Conservation (phyloP, 768 basidiomycete genomes). For the Peribolospora baueri region DNA sequence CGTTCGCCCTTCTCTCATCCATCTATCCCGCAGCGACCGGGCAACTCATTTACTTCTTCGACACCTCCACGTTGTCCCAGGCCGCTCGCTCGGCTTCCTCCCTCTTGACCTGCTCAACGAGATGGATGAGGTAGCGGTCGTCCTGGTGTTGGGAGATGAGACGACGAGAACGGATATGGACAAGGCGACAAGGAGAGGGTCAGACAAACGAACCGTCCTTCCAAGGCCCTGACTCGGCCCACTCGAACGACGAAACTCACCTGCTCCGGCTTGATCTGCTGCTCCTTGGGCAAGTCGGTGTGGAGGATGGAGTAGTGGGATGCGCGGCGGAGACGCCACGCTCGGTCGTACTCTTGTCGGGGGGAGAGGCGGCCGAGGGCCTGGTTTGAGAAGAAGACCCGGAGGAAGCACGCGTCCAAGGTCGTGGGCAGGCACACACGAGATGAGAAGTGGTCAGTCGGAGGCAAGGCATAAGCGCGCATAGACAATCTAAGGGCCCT, state of each 20-base stretch:
- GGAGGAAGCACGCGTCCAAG: neutral
- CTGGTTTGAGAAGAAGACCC: constrained; percentile 22
- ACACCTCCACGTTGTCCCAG: constrained; percentile 37
- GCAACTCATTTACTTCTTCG: no score
- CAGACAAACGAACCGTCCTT: neutral
- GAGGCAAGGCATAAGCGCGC: neutral
- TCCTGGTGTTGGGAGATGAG: constrained; percentile 31
- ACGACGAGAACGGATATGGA: constrained; percentile 1
- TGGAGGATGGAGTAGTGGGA: constrained; percentile 53
- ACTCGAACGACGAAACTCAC: constrained; percentile 25
- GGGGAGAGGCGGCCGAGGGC: constrained; percentile 59
- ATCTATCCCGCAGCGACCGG: no score
- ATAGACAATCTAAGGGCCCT: neutral
- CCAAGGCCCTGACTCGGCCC: neutral
- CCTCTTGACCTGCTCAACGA: constrained; percentile 42
- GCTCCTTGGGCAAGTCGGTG: constrained; percentile 47
- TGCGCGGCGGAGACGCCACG: constrained; percentile 53
- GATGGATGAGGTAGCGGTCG: constrained; percentile 59
- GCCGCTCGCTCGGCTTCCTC: constrained; percentile 52
- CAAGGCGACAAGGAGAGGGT: neutral
- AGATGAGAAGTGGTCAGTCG: neutral
- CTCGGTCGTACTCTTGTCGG: constrained; percentile 65
- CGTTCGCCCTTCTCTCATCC: no score
- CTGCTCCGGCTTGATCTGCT: constrained; percentile 53
- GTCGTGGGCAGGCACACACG: neutral